Percentiles rank a stretch among this genome's conserved stretches.
phyloP scores from a whole-genome alignment of 2,329 filamentous ascomycete species.

The Parascedosporium putredinis region DNA sequence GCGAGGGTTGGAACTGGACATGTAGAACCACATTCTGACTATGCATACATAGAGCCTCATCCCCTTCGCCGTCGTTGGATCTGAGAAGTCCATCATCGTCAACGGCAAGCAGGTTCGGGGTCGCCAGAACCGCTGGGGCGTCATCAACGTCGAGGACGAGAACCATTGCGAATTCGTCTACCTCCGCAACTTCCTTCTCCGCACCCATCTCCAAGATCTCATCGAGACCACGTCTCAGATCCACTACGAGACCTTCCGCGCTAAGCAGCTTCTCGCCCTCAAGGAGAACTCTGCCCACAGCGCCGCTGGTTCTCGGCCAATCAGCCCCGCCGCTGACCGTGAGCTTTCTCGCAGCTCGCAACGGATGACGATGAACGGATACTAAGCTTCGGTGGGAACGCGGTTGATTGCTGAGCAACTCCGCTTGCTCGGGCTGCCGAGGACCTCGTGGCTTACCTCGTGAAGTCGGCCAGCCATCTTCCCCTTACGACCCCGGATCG shows the following conservation, averaged over 20 bases:
- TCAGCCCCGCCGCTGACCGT: constrained; percentile 87
- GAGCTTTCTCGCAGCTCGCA: constrained; percentile 96
- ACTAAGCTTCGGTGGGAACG: constrained; percentile 50
- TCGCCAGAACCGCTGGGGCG: constrained; percentile 97
- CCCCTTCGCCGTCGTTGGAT: constrained; percentile 95
- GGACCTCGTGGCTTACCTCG: neutral
- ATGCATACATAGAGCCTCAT: constrained; percentile 58
- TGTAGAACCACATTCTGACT: neutral
- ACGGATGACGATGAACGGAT: constrained; percentile 97
- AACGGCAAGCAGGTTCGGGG: constrained; percentile 95
- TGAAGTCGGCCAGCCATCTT: neutral
- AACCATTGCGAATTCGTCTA: constrained; percentile 99
- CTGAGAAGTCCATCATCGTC: constrained; percentile 95
- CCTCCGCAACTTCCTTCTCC: constrained; percentile 94
- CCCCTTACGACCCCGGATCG: neutral
- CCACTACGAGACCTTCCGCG: constrained; percentile 99
- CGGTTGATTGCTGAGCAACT: neutral
- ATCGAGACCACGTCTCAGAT: constrained; percentile 99
- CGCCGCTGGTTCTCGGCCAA: constrained; percentile 77
- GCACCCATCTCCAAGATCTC: constrained; percentile 94
- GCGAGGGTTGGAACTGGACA: neutral
- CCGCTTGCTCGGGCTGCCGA: constrained; percentile 9
- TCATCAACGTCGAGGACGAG: constrained; percentile 99
- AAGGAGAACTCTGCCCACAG: constrained; percentile 96
- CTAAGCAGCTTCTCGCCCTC: constrained; percentile 93